Percentiles rank a stretch among this genome's conserved stretches.
Conservation (phyloP, 352 stramenopile species). For the Pythium biforme region DNA sequence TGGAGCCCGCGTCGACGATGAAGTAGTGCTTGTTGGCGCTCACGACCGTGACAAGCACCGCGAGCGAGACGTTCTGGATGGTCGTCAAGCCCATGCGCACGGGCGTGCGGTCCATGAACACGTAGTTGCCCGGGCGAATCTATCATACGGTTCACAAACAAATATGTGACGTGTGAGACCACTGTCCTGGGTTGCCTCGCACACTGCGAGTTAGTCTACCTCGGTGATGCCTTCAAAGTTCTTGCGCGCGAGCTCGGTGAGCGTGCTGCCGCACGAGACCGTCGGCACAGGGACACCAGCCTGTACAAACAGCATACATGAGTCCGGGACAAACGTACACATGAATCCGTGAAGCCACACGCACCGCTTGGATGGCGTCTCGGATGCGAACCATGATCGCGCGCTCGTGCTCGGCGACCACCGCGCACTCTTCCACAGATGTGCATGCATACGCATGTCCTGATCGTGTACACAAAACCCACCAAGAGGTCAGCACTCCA, state of each 20-base stretch:
- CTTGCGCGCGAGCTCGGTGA: slow-evolving; percentile 59
- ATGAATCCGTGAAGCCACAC: not conserved
- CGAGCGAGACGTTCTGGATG: slow-evolving; percentile 58
- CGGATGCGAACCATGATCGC: slow-evolving; percentile 70
- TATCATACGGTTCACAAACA: slow-evolving; percentile 16
- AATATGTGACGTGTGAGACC: no score
- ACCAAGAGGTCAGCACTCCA: not conserved
- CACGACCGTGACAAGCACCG: slow-evolving; percentile 62
- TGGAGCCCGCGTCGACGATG: slow-evolving; percentile 71
- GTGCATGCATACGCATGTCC: slow-evolving; percentile 61
- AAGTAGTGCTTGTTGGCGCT: slow-evolving; percentile 75
- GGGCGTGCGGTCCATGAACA: slow-evolving; percentile 74
- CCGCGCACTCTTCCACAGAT: slow-evolving; percentile 44
- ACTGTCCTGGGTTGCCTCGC: no score
- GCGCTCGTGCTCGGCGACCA: slow-evolving; percentile 59
- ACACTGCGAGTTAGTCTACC: no score
- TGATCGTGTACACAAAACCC: slow-evolving; percentile 19
- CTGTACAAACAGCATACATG: slow-evolving; percentile 22
- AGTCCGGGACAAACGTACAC: not conserved
- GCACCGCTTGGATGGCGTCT: slow-evolving; percentile 40
- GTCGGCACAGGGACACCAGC: slow-evolving; percentile 50
- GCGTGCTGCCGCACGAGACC: slow-evolving; percentile 65
- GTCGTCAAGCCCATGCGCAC: slow-evolving; percentile 62
- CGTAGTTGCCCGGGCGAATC: slow-evolving; percentile 73
- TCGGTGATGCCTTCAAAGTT: slow-evolving; percentile 71